phyloP scores from a whole-genome alignment of 2,329 filamentous ascomycete genomes.

The Fonsecaea nubica region DNA sequence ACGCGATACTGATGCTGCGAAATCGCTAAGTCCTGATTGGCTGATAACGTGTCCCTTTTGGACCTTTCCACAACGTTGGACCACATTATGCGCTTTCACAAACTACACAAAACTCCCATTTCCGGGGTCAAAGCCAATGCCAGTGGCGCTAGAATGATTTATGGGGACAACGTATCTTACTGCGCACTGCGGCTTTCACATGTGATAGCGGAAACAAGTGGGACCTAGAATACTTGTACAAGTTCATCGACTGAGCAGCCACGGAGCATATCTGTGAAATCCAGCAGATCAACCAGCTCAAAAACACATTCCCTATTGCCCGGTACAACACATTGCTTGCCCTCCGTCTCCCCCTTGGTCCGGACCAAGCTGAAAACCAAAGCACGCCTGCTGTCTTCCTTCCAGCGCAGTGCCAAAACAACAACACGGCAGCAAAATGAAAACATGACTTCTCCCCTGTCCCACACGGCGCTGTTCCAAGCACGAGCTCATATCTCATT shows the following conservation, averaged over 20 bases:
- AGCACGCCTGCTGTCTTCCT: not conserved
- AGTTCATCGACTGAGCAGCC: not conserved
- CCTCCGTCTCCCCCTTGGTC: not conserved
- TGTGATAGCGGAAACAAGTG: not conserved
- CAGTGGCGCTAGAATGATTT: not conserved
- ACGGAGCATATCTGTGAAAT: not conserved
- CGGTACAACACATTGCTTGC: not conserved
- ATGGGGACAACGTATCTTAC: not conserved
- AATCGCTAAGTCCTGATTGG: not conserved
- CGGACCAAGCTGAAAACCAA: not conserved
- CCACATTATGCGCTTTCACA: not conserved
- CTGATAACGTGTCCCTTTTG: not conserved
- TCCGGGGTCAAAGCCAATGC: not conserved
- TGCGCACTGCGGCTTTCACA: not conserved
- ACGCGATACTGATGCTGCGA: not conserved
- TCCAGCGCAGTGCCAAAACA: not conserved
- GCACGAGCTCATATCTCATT: not conserved
- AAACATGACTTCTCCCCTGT: slow-evolving; percentile 4
- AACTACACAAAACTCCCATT: not conserved
- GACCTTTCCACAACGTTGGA: not conserved
- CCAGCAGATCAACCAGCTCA: not conserved
- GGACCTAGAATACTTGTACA: not conserved
- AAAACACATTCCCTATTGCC: not conserved
- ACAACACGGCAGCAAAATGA: slow-evolving; percentile 9
- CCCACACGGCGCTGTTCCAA: not conserved